Evolutionary conservation across 495 filamentous ascomycete species (phyloP), one percentile per base, ranked within the genome.

Genomic region (Pseudoneurospora amorphoporcata): DNA sequence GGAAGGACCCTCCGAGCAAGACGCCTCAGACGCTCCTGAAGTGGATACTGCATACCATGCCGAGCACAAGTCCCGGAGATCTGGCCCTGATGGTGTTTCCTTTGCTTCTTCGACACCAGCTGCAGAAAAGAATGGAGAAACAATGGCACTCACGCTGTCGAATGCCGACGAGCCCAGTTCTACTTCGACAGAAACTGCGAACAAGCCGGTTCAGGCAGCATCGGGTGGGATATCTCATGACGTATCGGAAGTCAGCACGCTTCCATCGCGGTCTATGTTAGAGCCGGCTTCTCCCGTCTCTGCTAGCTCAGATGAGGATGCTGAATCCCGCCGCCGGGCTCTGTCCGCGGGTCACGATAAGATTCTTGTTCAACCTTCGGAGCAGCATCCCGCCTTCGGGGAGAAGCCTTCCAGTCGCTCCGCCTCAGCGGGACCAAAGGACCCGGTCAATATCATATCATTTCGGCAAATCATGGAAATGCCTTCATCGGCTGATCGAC

Each of bases 391-490:
- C 0, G 81, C 80, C 41, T 47, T 84, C 16, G 65, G 68, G 3
- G 69, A 39, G 40, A 42, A 38, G 2, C n/a, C 23, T 23, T 39
- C 38, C 16, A 69, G 17, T 17, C 43, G 10, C 39, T 12, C 47
- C 6, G 16, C 10, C 6, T 29, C 69, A 37, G n/a, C 45, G 9
- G 39, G 78, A 9, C 65, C 68, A 19, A 75, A 70, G 61, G 73
- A 79, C 9, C 72, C 77, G 17, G 76, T 81, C 32, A 87, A 83
- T 69, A 79, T 87, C 10, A 76, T 87, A 32, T 81, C 87, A 7
- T 94, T 94, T 81, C 87, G 91, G 32, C 90, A 94, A 43, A 95
- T 95, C 68, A 82, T 93, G 68, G 87, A 87, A 5, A 82, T 93
- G 41, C 84, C 86, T 23, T 83, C 86, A 7, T 75, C 87, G 0